Conservation (phyloP, 352 stramenopile genomes). For the Thalassiosira oceanica region DNA sequence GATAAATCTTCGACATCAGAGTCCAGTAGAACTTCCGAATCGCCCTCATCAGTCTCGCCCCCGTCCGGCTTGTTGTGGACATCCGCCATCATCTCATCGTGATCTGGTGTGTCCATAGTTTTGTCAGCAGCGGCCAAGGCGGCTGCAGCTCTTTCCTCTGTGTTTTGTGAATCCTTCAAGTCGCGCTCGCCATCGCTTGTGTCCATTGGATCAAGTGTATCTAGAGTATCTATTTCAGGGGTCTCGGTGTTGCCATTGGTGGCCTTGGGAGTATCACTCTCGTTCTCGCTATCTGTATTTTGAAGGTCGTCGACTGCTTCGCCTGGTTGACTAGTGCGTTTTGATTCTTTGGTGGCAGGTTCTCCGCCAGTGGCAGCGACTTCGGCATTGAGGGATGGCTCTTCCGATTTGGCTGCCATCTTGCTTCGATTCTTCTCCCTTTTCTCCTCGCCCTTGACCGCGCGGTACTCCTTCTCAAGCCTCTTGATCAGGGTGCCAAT, state of each 20-base stretch:
- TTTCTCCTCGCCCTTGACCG: conserved; percentile 43
- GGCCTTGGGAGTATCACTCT: no score
- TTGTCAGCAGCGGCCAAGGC: no score
- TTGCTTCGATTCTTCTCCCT: conserved; percentile 24
- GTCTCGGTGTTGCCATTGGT: no score
- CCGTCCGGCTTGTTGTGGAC: not conserved
- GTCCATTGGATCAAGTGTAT: no score
- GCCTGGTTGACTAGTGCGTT: not conserved
- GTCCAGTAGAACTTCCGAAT: not conserved
- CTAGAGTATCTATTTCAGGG: no score
- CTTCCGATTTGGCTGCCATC: conserved; percentile 1
- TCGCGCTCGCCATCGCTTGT: no score
- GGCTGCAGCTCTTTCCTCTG: no score
- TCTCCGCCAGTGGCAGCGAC: no score
- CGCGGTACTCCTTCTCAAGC: conserved; percentile 54
- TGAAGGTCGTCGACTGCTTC: conserved; percentile 3
- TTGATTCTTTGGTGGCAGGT: not conserved
- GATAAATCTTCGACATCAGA: not conserved
- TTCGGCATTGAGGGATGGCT: no score
- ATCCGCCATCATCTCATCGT: not conserved
- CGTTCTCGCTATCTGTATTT: no score
- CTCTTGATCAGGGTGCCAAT: conserved; percentile 65
- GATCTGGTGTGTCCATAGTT: no score
- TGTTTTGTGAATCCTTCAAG: no score
- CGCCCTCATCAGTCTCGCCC: not conserved